These are phyloP conservation scores for Breviolum minutum DNA, from an alignment of 73 alveolate species.

Conservation along the genomic window DNA sequence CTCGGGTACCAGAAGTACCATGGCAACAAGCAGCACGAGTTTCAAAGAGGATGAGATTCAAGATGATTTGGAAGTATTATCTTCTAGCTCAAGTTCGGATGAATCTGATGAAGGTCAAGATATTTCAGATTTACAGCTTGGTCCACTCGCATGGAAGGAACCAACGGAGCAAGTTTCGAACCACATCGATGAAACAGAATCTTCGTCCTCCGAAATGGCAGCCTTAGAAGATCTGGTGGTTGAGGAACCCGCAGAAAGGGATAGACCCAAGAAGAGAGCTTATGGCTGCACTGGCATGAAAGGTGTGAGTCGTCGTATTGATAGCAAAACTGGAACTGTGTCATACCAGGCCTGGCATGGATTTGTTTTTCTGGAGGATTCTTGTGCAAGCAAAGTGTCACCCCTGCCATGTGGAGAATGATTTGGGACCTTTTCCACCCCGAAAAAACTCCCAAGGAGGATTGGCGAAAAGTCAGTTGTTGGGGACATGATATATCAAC, in stretches of 20 bases:
- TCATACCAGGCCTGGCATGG: constrained; percentile 30
- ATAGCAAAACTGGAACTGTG: neutral
- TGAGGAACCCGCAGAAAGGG: neutral
- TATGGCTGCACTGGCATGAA: constrained; percentile 10
- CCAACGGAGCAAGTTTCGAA: neutral
- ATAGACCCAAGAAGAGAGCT: neutral
- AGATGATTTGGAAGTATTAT: neutral
- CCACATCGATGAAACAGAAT: neutral
- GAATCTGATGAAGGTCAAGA: neutral
- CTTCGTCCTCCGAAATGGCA: neutral
- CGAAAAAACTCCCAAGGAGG: no score
- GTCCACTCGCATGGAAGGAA: neutral
- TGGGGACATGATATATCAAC: no score
- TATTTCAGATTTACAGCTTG: neutral
- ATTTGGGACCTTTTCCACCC: no score
- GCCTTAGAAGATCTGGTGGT: neutral
- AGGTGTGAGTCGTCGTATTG: constrained; percentile 29
- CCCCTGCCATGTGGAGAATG: no score
- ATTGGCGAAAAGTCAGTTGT: no score
- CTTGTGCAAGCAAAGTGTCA: no score
- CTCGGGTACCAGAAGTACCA: no score
- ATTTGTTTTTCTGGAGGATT: no score
- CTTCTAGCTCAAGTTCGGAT: neutral
- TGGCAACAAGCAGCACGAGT: no score
- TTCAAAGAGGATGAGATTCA: neutral